Evolutionary conservation across 495 filamentous ascomycete species (phyloP).

Genomic region (Annulohypoxylon maeteangense): DNA sequence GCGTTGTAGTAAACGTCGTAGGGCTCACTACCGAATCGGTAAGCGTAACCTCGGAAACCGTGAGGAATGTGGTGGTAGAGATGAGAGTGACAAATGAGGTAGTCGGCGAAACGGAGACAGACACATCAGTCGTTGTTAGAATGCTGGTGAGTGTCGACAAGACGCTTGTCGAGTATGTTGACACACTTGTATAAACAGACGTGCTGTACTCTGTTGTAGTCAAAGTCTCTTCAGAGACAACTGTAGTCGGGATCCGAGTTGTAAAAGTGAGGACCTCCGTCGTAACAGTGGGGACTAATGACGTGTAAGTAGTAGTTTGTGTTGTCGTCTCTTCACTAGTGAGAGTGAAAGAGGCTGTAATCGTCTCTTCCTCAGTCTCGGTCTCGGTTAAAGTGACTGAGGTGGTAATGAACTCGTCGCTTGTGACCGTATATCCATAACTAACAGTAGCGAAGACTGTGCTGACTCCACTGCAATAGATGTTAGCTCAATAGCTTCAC

Average conservation of each 20-base stretch:
- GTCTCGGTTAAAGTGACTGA: constrained; percentile 12
- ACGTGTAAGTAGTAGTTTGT: constrained; percentile 46
- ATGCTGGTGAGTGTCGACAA: constrained; percentile 43
- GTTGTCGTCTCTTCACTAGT: constrained; percentile 37
- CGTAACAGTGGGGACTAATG: constrained; percentile 42
- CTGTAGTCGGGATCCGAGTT: constrained; percentile 47
- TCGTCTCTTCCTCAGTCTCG: constrained; percentile 26
- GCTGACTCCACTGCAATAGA: constrained; percentile 17
- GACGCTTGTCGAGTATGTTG: constrained; percentile 36
- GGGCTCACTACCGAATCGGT: constrained; percentile 48
- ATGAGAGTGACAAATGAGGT: constrained; percentile 43
- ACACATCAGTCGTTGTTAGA: constrained; percentile 40
- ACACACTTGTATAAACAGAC: constrained; percentile 40
- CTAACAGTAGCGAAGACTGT: constrained; percentile 34
- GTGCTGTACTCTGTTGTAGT: constrained; percentile 44
- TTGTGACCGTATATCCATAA: constrained; percentile 23
- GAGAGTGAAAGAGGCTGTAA: constrained; percentile 9
- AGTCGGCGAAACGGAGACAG: constrained; percentile 37
- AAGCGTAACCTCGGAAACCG: constrained; percentile 39
- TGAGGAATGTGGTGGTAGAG: constrained; percentile 46
- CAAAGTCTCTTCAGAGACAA: constrained; percentile 40
- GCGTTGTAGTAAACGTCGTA: constrained; percentile 47
- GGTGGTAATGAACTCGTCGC: constrained; percentile 9
- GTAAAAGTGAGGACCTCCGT: constrained; percentile 40
- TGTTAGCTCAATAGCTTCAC: constrained; percentile 20